These are phyloP conservation scores for Colletotrichum brevisporum DNA, from an alignment of 2,329 filamentous ascomycete species.

Conservation along the genomic window DNA sequence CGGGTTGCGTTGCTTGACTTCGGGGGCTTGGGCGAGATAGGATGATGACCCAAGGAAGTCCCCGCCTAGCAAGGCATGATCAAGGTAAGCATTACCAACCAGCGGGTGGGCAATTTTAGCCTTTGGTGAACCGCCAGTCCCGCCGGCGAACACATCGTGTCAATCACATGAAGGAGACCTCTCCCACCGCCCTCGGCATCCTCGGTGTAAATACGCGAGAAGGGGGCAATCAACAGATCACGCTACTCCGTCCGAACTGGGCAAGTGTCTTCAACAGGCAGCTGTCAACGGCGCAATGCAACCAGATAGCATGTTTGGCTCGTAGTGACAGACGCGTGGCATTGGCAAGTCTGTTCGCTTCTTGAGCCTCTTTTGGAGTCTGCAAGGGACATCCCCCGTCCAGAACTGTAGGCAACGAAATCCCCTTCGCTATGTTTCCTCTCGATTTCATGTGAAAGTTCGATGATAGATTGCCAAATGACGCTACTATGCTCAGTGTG, in stretches of 20 bases:
- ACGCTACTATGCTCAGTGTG: slow-evolving; percentile 26
- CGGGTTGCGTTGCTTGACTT: too few species aligned
- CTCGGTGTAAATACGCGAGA: neutral
- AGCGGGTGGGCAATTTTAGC: too few species aligned
- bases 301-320: slow-evolving; percentile 12
- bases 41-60: neutral
- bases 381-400: slow-evolving; percentile 2
- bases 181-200: neutral
- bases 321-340: neutral
- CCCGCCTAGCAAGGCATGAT: too few species aligned
- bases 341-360: slow-evolving; percentile 6
- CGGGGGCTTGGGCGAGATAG: neutral
- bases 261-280: slow-evolving; percentile 1
- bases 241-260: slow-evolving; percentile 18
- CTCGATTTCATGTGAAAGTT: slow-evolving; percentile 5
- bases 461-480: neutral
- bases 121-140: neutral
- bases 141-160: neutral
- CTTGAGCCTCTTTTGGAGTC: slow-evolving; percentile 2
- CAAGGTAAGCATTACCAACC: neutral
- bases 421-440: neutral
- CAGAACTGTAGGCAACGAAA: neutral
- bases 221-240: neutral
- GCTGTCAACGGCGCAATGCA: slow-evolving; percentile 14
- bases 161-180: neutral